Conservation (phyloP, 768 basidiomycete genomes). For the Rhodotorula kratochvilovae region DNA sequence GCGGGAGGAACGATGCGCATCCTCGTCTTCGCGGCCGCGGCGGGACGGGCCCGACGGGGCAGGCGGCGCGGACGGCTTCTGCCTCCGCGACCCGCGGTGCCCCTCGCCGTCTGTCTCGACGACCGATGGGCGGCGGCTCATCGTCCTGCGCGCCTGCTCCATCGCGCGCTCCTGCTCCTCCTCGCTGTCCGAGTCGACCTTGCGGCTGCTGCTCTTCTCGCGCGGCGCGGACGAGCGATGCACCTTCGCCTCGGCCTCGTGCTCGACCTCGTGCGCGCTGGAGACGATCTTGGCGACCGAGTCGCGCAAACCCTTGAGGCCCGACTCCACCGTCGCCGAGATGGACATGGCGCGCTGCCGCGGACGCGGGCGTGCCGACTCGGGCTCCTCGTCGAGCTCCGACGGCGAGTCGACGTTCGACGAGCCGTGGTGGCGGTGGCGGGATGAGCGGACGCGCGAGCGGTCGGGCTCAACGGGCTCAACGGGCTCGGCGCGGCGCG, state of each 20-base stretch:
- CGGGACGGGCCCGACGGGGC: no score
- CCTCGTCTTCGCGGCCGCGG: not conserved
- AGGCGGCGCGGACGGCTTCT: not conserved
- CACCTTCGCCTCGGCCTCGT: not conserved
- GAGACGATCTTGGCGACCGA: constrained; percentile 29
- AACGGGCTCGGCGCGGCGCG: not conserved
- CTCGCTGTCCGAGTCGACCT: not conserved
- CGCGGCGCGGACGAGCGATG: not conserved
- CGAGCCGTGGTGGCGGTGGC: constrained; percentile 15
- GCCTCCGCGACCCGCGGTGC: not conserved
- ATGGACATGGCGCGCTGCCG: constrained; percentile 29
- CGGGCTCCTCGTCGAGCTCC: not conserved
- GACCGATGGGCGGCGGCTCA: not conserved
- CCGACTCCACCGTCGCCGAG: constrained; percentile 19
- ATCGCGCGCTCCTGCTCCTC: constrained; percentile 6
- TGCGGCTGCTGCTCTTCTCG: not conserved
- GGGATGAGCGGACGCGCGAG: not conserved
- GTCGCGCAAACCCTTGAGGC: constrained; percentile 14
- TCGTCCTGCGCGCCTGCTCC: not conserved
- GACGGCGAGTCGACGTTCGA: constrained; percentile 10
- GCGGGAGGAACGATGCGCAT: no score
- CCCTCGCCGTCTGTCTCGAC: not conserved
- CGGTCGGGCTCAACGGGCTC: not conserved
- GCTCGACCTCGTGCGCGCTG: not conserved
- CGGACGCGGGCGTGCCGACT: not conserved